Evolutionary conservation across 2,329 filamentous ascomycete species (phyloP), one percentile per base, ranked within the genome.

Genomic region (Trichophyton rubrum): DNA sequence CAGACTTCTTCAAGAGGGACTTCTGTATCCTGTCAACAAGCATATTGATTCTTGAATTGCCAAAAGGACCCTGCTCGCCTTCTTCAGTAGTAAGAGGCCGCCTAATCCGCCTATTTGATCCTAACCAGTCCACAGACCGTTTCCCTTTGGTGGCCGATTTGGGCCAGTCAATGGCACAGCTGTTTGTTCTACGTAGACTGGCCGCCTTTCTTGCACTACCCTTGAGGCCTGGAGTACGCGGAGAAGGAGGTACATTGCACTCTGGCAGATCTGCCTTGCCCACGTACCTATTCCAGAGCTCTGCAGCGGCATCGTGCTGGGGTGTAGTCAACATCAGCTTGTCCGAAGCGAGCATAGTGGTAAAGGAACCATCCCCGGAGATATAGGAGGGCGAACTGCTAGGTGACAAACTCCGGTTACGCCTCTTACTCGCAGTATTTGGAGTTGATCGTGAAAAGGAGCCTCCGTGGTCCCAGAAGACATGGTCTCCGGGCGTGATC

Each of bases 241-340:
- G 89, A 3, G 85, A 89, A 0, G 86, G 88, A 1, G 85, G 79
- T 75, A 87, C 83, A 27, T 81, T 80, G 1, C 74, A 71, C 51
- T 73, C 72, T 59, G 73, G 66, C 63, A 78, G 72, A 13, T 73
- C 72, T 63, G 79, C 75, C 67, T 78, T 74, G 59, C 83, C 73
- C 41, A 86, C 82, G 69, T 89, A 90, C 59, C 86, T 84, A 66
- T 87, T 88, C 88, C 88, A 92, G 1, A 91, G 73, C 64, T 91
- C 87, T 35, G 86, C 73, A 1, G 86, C 87, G 41, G 88, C 86
- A 67, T 91, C 87, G 35, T 84, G 80, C 64, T 84, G 82, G 11
- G 85, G 85, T 0, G 86, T 87, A 65, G 81, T 85, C 49, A 17
- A 17, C 15, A 88, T 72, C 0, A 82, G 77, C 59, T 80, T 77